Percentiles rank a stretch among this genome's conserved stretches.
phyloP scores from a whole-genome alignment of 495 filamentous ascomycete genomes.

The Penicillium ucsense region DNA sequence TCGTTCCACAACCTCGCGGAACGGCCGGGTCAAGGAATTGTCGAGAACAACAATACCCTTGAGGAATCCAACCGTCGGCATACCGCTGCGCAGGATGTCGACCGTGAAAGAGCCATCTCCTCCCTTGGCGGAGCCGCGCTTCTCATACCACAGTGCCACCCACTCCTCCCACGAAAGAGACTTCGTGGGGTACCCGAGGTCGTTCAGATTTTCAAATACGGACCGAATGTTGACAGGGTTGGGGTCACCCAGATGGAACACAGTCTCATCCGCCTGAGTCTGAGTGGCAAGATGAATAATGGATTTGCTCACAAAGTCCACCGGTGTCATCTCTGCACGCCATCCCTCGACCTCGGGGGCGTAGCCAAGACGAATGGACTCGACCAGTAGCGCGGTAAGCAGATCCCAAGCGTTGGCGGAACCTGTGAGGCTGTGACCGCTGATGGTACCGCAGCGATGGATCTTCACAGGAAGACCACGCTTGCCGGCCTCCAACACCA shows the following conservation, averaged over 20 bases:
- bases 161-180: conserved; percentile 51
- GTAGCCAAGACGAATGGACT: conserved; percentile 53
- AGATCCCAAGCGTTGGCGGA: conserved; percentile 62
- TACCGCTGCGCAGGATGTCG: conserved; percentile 45
- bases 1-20: conserved; percentile 45
- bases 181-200: conserved; percentile 55
- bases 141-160: conserved; percentile 52
- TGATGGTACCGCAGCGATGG: conserved; percentile 54
- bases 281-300: conserved; percentile 52
- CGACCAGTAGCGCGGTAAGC: conserved; percentile 54
- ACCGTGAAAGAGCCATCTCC: conserved; percentile 51
- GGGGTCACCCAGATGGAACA: conserved; percentile 61
- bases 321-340: conserved; percentile 64
- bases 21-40: conserved; percentile 46
- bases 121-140: conserved; percentile 44
- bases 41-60: conserved; percentile 50
- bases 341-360: conserved; percentile 55
- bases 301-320: conserved; percentile 57
- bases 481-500: conserved; percentile 51
- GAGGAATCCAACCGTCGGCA: conserved; percentile 55
- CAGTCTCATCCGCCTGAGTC: conserved; percentile 38
- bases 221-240: conserved; percentile 44
- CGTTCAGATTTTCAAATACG: conserved; percentile 45
- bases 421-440: conserved; percentile 51
- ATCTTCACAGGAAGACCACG: conserved; percentile 52